Conservation (phyloP, 306 rosid genomes). For the Begonia loranthoides region DNA sequence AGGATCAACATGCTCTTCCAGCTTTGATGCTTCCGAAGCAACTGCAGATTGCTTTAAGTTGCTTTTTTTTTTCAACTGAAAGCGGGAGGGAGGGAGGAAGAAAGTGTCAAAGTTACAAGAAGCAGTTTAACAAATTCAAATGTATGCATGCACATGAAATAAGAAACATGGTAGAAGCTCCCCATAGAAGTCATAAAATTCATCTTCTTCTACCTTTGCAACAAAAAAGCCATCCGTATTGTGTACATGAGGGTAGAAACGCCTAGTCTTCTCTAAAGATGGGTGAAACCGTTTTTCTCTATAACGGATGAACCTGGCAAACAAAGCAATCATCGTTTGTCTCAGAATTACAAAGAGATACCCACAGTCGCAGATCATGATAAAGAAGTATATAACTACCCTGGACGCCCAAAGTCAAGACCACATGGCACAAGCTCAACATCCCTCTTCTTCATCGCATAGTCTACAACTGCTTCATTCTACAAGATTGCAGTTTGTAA, state of each 20-base stretch:
- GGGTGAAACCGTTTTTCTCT: constrained; percentile 90
- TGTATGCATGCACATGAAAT: not conserved
- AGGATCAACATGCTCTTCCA: constrained; percentile 6
- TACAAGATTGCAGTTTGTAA: constrained; percentile 15
- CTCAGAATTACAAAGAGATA: not conserved
- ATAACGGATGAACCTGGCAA: constrained; percentile 53
- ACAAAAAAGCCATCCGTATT: constrained; percentile 98
- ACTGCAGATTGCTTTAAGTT: constrained; percentile 28
- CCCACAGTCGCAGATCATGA: constrained; percentile 1
- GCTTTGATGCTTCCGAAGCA: constrained; percentile 15
- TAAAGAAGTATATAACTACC: constrained; percentile 32
- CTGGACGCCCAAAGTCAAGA: constrained; percentile 89
- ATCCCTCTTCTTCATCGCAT: constrained; percentile 76
- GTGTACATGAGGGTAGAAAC: constrained; percentile 94
- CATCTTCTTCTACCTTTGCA: constrained; percentile 51
- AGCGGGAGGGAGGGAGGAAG: constrained; percentile 8
- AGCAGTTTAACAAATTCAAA: not conserved
- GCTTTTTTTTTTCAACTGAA: constrained; percentile 79
- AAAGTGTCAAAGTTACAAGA: not conserved
- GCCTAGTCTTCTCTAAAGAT: constrained; percentile 80
- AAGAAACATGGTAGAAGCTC: not conserved
- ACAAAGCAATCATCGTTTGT: not conserved
- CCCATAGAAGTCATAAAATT: not conserved
- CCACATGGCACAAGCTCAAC: constrained; percentile 93
- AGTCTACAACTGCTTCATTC: constrained; percentile 92